Evolutionary conservation across 2,329 filamentous ascomycete genomes (phyloP).

Genomic region (Emergomyces pasteurianus): DNA sequence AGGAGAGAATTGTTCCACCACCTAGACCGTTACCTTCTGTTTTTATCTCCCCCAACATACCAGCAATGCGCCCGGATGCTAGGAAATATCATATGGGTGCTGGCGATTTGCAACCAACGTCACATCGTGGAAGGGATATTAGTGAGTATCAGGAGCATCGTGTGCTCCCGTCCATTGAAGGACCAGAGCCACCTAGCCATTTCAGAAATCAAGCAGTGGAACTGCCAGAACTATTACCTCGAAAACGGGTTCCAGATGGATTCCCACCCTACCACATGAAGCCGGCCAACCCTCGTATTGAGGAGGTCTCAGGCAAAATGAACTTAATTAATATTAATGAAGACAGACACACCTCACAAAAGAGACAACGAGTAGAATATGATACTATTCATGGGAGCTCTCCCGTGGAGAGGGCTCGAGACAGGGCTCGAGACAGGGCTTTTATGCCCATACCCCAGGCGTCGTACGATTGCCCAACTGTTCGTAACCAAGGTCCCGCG

Average conservation of each 20-base stretch:
- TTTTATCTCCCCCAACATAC: background rate
- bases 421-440: background rate
- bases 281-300: slow-evolving; percentile 7
- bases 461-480: background rate
- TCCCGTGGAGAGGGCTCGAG: background rate
- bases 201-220: slow-evolving; percentile 15
- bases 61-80: background rate
- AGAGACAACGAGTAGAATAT: slow-evolving; percentile 23
- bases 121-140: slow-evolving; percentile 2
- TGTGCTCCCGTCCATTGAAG: slow-evolving; percentile 27
- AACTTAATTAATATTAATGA: slow-evolving; percentile 15
- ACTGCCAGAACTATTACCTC: slow-evolving; percentile 18
- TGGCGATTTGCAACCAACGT: background rate
- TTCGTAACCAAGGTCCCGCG: background rate
- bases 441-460: background rate
- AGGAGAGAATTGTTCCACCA: background rate
- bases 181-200: slow-evolving; percentile 12
- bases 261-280: slow-evolving; percentile 12
- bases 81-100: background rate
- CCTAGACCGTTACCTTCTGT: background rate
- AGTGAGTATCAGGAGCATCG: slow-evolving; percentile 17
- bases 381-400: slow-evolving; percentile 3
- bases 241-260: slow-evolving; percentile 18
- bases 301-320: slow-evolving; percentile 15
- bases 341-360: slow-evolving; percentile 17